Evolutionary conservation across 768 basidiomycete genomes (phyloP), one percentile per base, ranked within the genome.

Genomic region (Podaxis pistillaris): DNA sequence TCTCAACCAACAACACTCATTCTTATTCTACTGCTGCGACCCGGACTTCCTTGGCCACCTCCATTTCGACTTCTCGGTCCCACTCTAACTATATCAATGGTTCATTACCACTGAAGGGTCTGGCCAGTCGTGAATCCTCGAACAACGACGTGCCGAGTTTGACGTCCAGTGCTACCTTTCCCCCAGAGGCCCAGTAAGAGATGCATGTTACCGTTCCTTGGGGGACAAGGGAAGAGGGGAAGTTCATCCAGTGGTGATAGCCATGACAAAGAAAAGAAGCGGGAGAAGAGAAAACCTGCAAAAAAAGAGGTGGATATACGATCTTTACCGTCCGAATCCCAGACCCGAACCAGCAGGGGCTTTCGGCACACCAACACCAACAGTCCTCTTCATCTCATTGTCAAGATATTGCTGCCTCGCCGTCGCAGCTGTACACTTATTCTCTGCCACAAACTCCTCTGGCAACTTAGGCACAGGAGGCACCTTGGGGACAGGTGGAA

Each of bases 401-500:
- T 53, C 50, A 2, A 53, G 41, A 55, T 61, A 53, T 17, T 61
- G 56, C 56, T 50, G 38, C 46, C 50, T 63, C 24, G 46, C 55
- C 1, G 11, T 36, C 5, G 40, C 51, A 11, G 41, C 52, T 11
- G 37, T 28, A 2, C 56, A 28, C n/a, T 40, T 63, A 30, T 30
- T 47, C 15, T 55, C 56, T 4, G 62, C 49, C 47, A 60, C 63
- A 33, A 67, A 62, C 41, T 63, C 63, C 49, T 64, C 64, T 9
- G 64, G 67, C 37, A 67, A 58, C 44, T 66, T 64, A 6, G 72
- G 71, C 47, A 69, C 64, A 55, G 67, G 69, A 1, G 71, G 56
- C 3, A 2, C 24, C 2, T 26, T 26, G 24, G 24, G 24, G 24
- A 60, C 64, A 50, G 59, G 50, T 62, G 76, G 77, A 60, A 73